Base-by-base conservation (phyloP, 2,329 filamentous ascomycete species). In the Didymella arachidicola region DNA sequence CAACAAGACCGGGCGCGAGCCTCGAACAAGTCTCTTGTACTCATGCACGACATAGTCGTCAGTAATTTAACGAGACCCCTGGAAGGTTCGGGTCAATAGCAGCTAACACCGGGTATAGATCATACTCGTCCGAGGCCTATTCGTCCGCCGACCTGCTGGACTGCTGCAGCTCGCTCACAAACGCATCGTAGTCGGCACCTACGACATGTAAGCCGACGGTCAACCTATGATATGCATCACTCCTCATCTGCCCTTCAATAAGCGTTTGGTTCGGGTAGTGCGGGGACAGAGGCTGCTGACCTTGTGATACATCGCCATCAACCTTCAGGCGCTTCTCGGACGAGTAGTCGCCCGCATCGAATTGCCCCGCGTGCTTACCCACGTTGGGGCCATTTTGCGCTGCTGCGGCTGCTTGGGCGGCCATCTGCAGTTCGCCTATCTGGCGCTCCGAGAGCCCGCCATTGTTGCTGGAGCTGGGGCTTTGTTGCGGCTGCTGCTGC, bases 391-490 rank as follows among this genome's bases (percentile, higher is more conserved):
- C 71, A 27, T 75, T 72, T 57, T 76, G 71, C 7, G 72, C 73
- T 4, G 71, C 71, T 4, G 72, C 71, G 2, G 73, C 73, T 11
- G 73, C 73, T 65, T 75, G 73, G 3, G 74, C 74, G 7, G 74
- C 74, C 72, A 76, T 76, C 55, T 76, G 73, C 18, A 76, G 67
- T 62, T 76, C 71, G 43, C 72, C 74, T 62, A 77, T 77, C 50
- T 77, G 73, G 27, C 69, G 70, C 57, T 76, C 74, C 1, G 74
- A 77, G 7, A 77, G 66, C 14, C 73, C 74, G 2, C 73, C 73
- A 34, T 71, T 72, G 60, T 68, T 76, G 47, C 38, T 64, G 39
- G 59, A 69, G 62, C 61, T 64, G 5, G 61, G 59, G 51, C 62
- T 68, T 38, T 66, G 64, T 1, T 59, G 60, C 27, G 68, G 61